Percentiles rank a stretch among this genome's conserved stretches.
Evolutionary conservation across 2,329 filamentous ascomycete genomes (phyloP).

Genomic region (Trichoderma guizhouense): DNA sequence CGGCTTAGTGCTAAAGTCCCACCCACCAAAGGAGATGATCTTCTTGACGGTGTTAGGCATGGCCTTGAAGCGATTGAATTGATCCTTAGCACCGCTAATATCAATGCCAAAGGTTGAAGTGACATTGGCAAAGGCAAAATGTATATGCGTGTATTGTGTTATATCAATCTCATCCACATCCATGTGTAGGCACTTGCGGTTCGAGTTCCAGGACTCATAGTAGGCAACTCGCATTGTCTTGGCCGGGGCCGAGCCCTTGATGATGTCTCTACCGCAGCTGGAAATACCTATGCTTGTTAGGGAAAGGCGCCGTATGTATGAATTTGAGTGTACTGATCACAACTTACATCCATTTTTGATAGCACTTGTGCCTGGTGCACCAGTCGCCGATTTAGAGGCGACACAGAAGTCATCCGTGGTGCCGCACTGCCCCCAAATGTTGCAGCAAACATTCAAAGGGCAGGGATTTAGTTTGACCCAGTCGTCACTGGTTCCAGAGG

Average conservation of each 20-base stretch:
- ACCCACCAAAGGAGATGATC: constrained; percentile 37
- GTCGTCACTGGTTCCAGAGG: constrained; percentile 27
- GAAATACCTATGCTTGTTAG: constrained; percentile 24
- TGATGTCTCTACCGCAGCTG: constrained; percentile 34
- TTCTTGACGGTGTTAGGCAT: constrained; percentile 30
- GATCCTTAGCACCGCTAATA: constrained; percentile 23
- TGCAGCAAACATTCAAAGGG: constrained; percentile 42
- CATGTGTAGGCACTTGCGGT: constrained; percentile 32
- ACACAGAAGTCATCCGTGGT: constrained; percentile 43
- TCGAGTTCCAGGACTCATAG: constrained; percentile 33
- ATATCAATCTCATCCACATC: constrained; percentile 26
- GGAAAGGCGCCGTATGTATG: neutral
- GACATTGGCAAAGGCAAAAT: constrained; percentile 33
- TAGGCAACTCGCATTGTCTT: constrained; percentile 30
- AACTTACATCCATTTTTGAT: constrained; percentile 24
- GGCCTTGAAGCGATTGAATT: constrained; percentile 32
- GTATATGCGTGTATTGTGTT: constrained; percentile 31
- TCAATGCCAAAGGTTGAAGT: constrained; percentile 21
- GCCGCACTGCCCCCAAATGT: constrained; percentile 45
- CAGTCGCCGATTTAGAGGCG: constrained; percentile 28
- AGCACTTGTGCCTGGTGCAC: constrained; percentile 28
- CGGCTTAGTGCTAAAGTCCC: constrained; percentile 31
- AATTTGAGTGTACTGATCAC: neutral
- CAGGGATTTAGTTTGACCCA: constrained; percentile 44
- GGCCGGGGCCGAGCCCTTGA: constrained; percentile 27